Base-by-base conservation (phyloP, 768 basidiomycete species). In the Leccinum barrowsii region DNA sequence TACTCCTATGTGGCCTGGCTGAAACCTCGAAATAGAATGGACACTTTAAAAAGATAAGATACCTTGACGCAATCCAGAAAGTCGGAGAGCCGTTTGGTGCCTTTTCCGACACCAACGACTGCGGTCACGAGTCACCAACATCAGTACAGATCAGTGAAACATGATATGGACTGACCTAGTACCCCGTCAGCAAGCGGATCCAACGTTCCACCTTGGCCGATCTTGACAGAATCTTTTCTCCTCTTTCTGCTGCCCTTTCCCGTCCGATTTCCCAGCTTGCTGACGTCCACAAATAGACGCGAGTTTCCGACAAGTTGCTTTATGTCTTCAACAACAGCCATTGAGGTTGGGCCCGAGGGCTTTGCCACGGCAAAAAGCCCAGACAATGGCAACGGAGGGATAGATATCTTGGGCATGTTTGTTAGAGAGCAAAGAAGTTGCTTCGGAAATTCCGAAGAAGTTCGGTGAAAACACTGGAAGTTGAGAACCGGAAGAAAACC, bases 151-250 rank as follows among this genome's bases (percentile, higher is more conserved):
- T 44, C 50, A 17, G 47, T 21, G 49, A 58, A 49, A 15, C 53
- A 30, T 51, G 30, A 52, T 17, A 50, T 12, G 8, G 4, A 58
- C 64, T 80, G 64, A 94, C 94, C 92, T 62, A 98, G 77, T 15
- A 97, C 93, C 47, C 96, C 96, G 72, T 97, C 93, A 5, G 97
- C 97, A 35, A 98, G 80, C 15, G 97, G 97, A 76, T 99, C 97
- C 52, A 99, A 77, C 4, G 97, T 99, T 4, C 97, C 94, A 28
- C 94, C 94, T 73, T 94, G 92, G 1, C 94, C 94, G 51, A 95
- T 84, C 74, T 96, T 95, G 54, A 94, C 77, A 2, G 73, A 67
- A 21, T 83, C 80, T 15, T 68, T 69, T 53, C 66, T 69, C 52
- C 66, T 66, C 47, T 69, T 78, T 59, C 74, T 72, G 51, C 80